These are phyloP conservation scores for Scutellaria galericulata DNA, from an alignment of 257 asterid species.

Conservation along the genomic window DNA sequence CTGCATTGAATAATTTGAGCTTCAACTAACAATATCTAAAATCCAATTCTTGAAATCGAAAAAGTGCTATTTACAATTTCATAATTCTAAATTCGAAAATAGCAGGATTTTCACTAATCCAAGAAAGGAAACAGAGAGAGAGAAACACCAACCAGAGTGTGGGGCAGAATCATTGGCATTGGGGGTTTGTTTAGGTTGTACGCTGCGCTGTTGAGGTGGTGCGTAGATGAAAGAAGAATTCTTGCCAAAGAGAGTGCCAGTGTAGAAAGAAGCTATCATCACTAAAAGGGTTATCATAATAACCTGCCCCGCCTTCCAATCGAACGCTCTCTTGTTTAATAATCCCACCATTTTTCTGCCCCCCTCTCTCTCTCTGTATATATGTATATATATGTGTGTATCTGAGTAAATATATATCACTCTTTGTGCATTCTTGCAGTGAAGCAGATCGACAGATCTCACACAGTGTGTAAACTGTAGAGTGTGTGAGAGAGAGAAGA, in stretches of 20 bases:
- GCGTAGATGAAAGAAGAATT: constrained; percentile 43
- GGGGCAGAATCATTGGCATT: constrained; percentile 40
- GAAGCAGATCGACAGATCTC: constrained; percentile 47
- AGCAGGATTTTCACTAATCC: constrained; percentile 16
- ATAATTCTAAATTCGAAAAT: constrained; percentile 8
- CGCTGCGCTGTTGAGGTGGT: constrained; percentile 37
- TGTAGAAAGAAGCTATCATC: constrained; percentile 79
- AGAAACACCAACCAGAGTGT: constrained; percentile 42
- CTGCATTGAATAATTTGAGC: neutral
- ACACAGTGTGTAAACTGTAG: constrained; percentile 29
- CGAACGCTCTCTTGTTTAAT: constrained; percentile 63
- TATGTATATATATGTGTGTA: neutral
- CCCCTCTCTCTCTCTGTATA: neutral
- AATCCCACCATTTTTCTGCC: constrained; percentile 44
- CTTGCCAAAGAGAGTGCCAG: constrained; percentile 75
- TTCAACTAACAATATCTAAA: constrained; percentile 2
- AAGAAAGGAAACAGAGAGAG: neutral
- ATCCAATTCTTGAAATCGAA: neutral
- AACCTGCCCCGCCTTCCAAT: constrained; percentile 75
- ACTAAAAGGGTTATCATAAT: constrained; percentile 62
- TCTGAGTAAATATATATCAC: neutral
- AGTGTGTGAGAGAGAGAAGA: constrained; percentile 28
- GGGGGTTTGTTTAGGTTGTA: constrained; percentile 35
- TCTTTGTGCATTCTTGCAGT: constrained; percentile 25
- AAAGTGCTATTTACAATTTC: neutral